Evolutionary conservation across 306 rosid genomes (phyloP).

Genomic region (Urtica urens): DNA sequence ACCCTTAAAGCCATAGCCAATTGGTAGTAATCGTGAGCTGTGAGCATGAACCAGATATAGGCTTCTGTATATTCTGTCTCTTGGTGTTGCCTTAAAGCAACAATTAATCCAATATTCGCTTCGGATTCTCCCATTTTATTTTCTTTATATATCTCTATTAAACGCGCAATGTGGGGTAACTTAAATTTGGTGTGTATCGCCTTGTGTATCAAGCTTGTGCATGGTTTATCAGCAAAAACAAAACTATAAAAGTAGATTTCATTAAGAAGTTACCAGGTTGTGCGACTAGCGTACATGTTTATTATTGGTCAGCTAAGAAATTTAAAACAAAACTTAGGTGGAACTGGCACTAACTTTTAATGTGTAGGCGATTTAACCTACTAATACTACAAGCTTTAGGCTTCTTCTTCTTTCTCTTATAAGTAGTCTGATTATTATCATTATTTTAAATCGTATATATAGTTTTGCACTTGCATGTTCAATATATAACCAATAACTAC

Average conservation of each 20-base stretch:
- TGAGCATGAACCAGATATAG: conserved; percentile 15
- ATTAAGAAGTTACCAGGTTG: not conserved
- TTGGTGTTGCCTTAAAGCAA: conserved; percentile 31
- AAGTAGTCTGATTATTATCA: no score
- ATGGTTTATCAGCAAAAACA: conserved; percentile 8
- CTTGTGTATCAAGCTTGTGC: conserved; percentile 22
- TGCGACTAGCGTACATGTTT: conserved; percentile 3
- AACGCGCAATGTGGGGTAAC: conserved; percentile 35
- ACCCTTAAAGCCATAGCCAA: conserved; percentile 8
- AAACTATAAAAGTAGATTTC: not conserved
- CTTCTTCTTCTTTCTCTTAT: no score
- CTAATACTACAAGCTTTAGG: not conserved
- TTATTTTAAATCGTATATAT: no score
- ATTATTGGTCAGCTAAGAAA: not conserved
- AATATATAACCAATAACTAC: no score
- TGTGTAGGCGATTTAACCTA: not conserved
- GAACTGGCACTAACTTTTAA: not conserved
- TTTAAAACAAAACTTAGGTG: not conserved
- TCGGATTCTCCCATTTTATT: no score
- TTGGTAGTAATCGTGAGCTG: conserved; percentile 17
- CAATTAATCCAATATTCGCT: conserved; percentile 34
- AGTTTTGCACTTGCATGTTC: no score
- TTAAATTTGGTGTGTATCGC: conserved; percentile 25
- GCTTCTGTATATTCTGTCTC: conserved; percentile 26
- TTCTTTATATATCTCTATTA: no score